These are phyloP conservation scores for Elsinoe batatas DNA, from an alignment of 2,329 filamentous ascomycete species.

Conservation along the genomic window DNA sequence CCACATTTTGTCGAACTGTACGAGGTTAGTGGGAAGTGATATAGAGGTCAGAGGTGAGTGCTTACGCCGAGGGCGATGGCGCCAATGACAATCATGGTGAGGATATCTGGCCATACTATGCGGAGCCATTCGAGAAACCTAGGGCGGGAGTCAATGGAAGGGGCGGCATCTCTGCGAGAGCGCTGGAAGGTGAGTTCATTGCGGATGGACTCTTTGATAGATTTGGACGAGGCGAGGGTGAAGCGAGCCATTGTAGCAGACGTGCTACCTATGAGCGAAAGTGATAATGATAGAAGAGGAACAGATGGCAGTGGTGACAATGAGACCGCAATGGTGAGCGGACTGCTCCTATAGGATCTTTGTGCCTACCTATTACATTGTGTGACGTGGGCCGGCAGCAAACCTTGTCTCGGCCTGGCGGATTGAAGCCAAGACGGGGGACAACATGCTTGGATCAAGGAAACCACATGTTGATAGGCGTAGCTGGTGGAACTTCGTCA, in stretches of 20 bases:
- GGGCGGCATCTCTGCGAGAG: background rate
- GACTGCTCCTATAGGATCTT: background rate
- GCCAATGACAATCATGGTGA: constrained; percentile 58
- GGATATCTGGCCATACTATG: constrained; percentile 52
- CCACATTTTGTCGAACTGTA: constrained; percentile 4
- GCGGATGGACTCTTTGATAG: background rate
- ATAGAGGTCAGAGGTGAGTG: constrained; percentile 15
- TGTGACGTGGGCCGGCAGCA: background rate
- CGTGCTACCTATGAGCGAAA: background rate
- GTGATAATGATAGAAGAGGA: background rate
- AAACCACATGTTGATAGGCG: background rate
- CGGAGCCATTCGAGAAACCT: constrained; percentile 1
- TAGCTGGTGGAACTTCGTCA: too few species aligned
- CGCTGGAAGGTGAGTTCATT: constrained; percentile 1
- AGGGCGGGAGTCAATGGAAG: background rate
- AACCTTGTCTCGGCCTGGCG: background rate
- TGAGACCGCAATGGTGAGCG: background rate
- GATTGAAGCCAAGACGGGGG: background rate
- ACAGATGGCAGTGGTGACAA: too few species aligned
- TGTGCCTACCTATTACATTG: background rate
- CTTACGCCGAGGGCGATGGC: constrained; percentile 57
- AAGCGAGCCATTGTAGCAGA: background rate
- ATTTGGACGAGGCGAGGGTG: background rate
- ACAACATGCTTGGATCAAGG: background rate
- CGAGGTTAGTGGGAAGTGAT: background rate